Evolutionary conservation across 2,329 filamentous ascomycete genomes (phyloP), one percentile per base, ranked within the genome.

Genomic region (Eurotiales sp.): DNA sequence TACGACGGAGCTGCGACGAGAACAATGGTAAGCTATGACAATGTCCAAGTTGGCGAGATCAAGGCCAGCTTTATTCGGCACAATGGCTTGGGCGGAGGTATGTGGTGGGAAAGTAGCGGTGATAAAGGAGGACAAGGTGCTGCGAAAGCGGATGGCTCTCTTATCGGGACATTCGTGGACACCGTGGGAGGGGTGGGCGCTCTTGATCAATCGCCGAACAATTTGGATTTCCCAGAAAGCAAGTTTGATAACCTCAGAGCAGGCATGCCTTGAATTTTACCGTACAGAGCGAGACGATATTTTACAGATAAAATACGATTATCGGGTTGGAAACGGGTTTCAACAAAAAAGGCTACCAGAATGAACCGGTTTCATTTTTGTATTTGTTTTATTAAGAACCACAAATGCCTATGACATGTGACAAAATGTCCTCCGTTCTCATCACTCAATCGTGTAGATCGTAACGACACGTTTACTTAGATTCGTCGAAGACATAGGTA

Each of bases 21-120:
- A 53, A 83, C 80, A 51, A 80, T 97, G 75, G 80, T 97, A 47
- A 86, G 81, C 39, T 97, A 95, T 60, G 81, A 84, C 57, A 78
- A 69, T 6, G 67, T 75, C 5, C 60, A 75, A 4, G 83, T 89
- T 70, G 85, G 82, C 3, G 75, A 78, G 56, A 67, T 74, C 55
- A 96, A 96, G 76, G 82, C 84, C 3, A 71, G 81, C 11, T 96
- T 83, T 64, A 81, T 96, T 63, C 80, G 77, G 61, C 64, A 81
- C 15, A 73, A 78, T 21, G 73, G 79, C 0, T 78, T 96, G 0
- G 91, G 90, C 11, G 91, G 91, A n/a, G 88, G 80, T 17, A 96
- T 96, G 91, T 96, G 90, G 90, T 93, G 88, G 88, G 91, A 96
- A 74, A 88, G 83, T 61, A 92, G 86, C 61, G 86, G 83, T 3